These are phyloP conservation scores for Podaxis pistillaris DNA, from an alignment of 768 basidiomycete species.

Conservation along the genomic window DNA sequence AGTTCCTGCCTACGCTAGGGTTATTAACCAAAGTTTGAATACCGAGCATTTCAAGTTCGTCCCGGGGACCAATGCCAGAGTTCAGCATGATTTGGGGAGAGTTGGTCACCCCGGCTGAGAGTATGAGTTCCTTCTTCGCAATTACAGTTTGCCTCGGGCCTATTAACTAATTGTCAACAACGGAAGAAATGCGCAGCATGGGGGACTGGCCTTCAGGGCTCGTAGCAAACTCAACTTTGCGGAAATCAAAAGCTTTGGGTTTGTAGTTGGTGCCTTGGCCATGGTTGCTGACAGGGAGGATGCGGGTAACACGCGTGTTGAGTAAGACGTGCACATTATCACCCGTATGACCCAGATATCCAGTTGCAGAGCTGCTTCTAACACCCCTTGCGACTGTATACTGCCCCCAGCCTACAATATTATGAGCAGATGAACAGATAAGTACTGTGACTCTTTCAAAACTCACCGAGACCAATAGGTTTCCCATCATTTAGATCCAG, in stretches of 20 bases:
- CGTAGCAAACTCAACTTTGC: conserved; percentile 1
- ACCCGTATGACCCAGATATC: conserved; percentile 21
- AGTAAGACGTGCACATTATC: conserved; percentile 28
- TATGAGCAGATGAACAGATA: not conserved
- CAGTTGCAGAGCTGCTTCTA: conserved; percentile 24
- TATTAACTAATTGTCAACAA: not conserved
- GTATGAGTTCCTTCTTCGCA: conserved; percentile 33
- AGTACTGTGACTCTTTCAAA: not conserved
- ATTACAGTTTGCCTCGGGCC: conserved; percentile 13
- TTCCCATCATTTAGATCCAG: conserved; percentile 40
- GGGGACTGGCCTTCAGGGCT: not conserved
- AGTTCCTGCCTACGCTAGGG: conserved; percentile 16
- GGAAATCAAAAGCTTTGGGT: not conserved
- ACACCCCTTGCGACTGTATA: conserved; percentile 19
- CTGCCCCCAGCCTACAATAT: conserved; percentile 21
- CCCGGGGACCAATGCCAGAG: conserved; percentile 32
- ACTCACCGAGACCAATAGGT: conserved; percentile 37
- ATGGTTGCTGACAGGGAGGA: conserved; percentile 23
- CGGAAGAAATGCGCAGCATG: not conserved
- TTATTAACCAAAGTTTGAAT: conserved; percentile 17
- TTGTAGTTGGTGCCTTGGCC: conserved; percentile 25
- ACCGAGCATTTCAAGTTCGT: conserved; percentile 19
- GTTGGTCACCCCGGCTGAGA: conserved; percentile 32
- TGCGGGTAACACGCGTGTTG: conserved; percentile 8
- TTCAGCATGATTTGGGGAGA: conserved; percentile 31